These are phyloP conservation scores for Termitomyces sp. DNA, from an alignment of 768 basidiomycete genomes.

Conservation along the genomic window DNA sequence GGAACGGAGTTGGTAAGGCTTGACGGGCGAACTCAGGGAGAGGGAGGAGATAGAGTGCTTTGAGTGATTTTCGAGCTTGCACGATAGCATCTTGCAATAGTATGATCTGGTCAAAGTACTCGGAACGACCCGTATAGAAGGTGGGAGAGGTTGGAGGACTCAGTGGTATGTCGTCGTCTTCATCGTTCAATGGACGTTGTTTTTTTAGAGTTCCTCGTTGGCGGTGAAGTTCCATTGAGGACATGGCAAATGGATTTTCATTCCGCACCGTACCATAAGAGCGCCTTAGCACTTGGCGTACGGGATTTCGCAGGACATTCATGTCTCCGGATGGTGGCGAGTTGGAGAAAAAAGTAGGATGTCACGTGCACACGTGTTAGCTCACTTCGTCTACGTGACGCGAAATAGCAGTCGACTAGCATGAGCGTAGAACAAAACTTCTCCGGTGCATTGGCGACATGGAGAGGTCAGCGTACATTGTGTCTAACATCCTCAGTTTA, in stretches of 20 bases:
- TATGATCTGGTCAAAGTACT: constrained; percentile 67
- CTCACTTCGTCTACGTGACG: constrained; percentile 1
- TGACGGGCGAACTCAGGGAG: constrained; percentile 66
- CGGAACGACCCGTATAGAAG: constrained; percentile 79
- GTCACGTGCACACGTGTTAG: constrained; percentile 21
- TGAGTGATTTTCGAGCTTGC: constrained; percentile 53
- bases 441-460: constrained; percentile 86
- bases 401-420: not conserved
- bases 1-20: constrained; percentile 49
- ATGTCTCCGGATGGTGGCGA: constrained; percentile 10
- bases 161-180: too few relatives aligned
- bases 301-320: constrained; percentile 22
- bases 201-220: too few relatives aligned
- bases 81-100: constrained; percentile 61
- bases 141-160: constrained; percentile 58
- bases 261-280: constrained; percentile 16
- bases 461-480: constrained; percentile 62
- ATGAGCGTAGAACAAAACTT: constrained; percentile 70
- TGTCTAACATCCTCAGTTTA: not conserved
- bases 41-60: constrained; percentile 65
- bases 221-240: too few relatives aligned
- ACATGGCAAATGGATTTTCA: constrained; percentile 26
- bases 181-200: too few relatives aligned
- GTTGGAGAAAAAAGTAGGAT: constrained; percentile 10
- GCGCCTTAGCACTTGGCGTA: constrained; percentile 17